phyloP scores from a whole-genome alignment of 1,284 basidiomycete species.

The Puccinia coronata region DNA sequence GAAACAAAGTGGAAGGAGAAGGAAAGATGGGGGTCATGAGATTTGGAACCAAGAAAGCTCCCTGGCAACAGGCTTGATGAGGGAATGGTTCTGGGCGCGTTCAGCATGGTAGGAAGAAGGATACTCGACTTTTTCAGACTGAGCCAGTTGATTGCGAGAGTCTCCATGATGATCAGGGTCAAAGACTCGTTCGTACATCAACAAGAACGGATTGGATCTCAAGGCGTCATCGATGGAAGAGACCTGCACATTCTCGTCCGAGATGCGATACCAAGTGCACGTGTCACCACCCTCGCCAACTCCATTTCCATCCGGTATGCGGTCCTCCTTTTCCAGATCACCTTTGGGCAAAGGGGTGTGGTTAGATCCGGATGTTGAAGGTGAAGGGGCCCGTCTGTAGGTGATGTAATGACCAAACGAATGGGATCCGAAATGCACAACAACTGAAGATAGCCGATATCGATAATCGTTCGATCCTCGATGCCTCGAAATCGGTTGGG shows the following conservation, averaged over 20 bases:
- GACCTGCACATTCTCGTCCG: constrained; percentile 78
- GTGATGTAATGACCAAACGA: constrained; percentile 89
- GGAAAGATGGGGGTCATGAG: background rate
- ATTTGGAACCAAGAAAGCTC: constrained; percentile 32
- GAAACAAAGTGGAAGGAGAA: background rate
- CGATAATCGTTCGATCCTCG: background rate
- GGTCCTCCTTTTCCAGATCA: background rate
- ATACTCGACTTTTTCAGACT: background rate
- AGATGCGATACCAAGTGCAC: constrained; percentile 76
- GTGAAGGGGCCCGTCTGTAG: constrained; percentile 73
- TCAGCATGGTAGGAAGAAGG: background rate
- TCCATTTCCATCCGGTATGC: background rate
- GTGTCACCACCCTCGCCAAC: constrained; percentile 9
- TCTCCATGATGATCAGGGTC: background rate
- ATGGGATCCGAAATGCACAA: constrained; percentile 86
- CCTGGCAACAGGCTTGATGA: background rate
- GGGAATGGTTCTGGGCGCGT: background rate
- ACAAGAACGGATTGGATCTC: constrained; percentile 76
- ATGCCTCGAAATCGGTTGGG: constrained; percentile 51
- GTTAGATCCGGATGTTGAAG: background rate
- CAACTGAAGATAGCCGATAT: constrained; percentile 68
- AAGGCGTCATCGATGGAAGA: constrained; percentile 74
- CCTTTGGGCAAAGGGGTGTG: background rate
- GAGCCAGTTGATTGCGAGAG: background rate
- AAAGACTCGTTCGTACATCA: constrained; percentile 75